Evolutionary conservation across 2,329 filamentous ascomycete species (phyloP), one percentile per base, ranked within the genome.

Genomic region (Exophiala alcalophila): DNA sequence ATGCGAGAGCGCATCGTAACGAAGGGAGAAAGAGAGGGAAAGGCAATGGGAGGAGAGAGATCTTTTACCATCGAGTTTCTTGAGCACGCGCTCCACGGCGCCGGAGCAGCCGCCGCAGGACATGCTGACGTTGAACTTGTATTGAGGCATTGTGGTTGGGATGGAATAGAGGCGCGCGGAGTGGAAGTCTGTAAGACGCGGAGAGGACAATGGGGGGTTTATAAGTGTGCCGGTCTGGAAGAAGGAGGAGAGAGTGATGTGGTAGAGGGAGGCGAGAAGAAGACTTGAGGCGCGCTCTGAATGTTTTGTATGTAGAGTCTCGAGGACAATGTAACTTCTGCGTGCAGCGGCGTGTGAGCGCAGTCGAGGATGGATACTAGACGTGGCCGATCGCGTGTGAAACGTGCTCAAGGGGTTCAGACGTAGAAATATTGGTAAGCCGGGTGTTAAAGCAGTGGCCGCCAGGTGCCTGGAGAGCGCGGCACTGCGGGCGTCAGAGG

Each of bases 81-180:
- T 91, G 54, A 98, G 80, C 31, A 96, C 89, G 38, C 89, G 80
- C 69, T 94, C 86, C 30, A 98, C 77, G 56, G 92, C 92, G 61
- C 90, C 89, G 31, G 90, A 96, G 82, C 92, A 98, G 66, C 92
- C 92, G 64, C 86, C 81, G 72, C 92, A 98, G 76, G 75, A 85
- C 92, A 98, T 98, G 68, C 73, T 76, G 66, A 97, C 80, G 69
- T 90, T 83, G 76, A 97, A 97, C 68, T 92, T 87, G 84, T 97
- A 97, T 58, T 84, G 80, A 47, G 81, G 71, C 85, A 90, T 89
- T 59, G 56, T 74, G 29, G 16, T 11, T 8, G 27, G n/a, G 14
- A 15, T 28, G 29, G 25, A 44, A 23, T n/a, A n/a, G n/a, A n/a
- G n/a, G n/a, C n/a, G n/a, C n/a, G n/a, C n/a, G 34, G 42, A 23